Evolutionary conservation across 805 yeast species (phyloP).

Genomic region (Millerozyma miso): DNA sequence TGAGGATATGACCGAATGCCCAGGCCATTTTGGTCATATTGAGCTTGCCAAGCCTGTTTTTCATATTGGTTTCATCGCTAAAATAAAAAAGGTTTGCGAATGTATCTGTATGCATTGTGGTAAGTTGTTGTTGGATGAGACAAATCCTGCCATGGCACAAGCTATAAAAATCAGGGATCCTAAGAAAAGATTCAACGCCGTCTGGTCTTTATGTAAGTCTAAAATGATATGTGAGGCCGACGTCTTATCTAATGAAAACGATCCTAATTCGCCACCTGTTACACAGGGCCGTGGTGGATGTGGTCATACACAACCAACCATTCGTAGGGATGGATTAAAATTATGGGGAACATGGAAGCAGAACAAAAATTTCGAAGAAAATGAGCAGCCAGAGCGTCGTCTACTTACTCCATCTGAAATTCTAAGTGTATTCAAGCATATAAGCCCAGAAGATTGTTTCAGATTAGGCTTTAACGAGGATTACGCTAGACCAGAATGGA

Average conservation of each 20-base stretch:
- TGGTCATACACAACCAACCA: conserved; percentile 94
- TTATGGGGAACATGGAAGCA: conserved; percentile 98
- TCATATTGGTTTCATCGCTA: conserved; percentile 94
- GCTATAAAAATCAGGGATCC: conserved; percentile 89
- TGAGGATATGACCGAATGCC: conserved; percentile 98
- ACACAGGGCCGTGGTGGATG: conserved; percentile 85
- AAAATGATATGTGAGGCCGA: conserved; percentile 96
- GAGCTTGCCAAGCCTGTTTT: conserved; percentile 98
- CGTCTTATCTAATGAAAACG: conserved; percentile 55
- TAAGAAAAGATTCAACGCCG: conserved; percentile 93
- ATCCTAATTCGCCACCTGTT: conserved; percentile 30
- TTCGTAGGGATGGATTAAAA: conserved; percentile 93
- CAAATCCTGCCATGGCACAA: conserved; percentile 76
- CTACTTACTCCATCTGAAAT: conserved; percentile 85
- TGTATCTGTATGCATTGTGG: conserved; percentile 99
- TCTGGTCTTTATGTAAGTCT: conserved; percentile 88
- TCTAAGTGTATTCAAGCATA: conserved; percentile 86
- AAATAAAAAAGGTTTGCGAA: conserved; percentile 92
- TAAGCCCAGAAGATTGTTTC: conserved; percentile 75
- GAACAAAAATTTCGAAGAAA: conserved; percentile 75
- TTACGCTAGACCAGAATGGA: conserved; percentile 98
- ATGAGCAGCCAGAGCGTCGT: conserved; percentile 88
- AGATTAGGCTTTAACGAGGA: conserved; percentile 90
- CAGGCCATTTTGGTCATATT: conserved; percentile 99
- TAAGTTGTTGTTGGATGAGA: conserved; percentile 81